These are phyloP conservation scores for Colletotrichum caudatum DNA, from an alignment of 2,329 filamentous ascomycete genomes.

Conservation along the genomic window DNA sequence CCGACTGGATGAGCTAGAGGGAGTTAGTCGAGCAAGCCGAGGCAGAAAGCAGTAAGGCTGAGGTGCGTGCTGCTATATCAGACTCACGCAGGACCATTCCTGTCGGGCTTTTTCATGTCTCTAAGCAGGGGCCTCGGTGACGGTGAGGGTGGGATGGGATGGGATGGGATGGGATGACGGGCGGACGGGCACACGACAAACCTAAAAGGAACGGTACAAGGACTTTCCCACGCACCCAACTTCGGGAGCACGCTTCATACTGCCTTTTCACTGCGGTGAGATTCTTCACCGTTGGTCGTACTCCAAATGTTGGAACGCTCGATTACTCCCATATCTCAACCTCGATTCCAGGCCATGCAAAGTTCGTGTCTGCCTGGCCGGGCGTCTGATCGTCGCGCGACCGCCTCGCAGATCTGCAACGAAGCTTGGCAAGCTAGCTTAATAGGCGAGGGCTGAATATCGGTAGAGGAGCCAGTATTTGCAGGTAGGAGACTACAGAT, in stretches of 20 bases:
- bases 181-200: not conserved
- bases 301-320: not conserved
- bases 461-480: too few species aligned
- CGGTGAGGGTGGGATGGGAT: constrained; percentile 1
- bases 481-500: too few species aligned
- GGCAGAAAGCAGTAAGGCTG: not conserved
- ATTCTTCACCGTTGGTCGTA: not conserved
- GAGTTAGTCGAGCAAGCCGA: too few species aligned
- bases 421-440: not conserved
- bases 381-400: constrained; percentile 14
- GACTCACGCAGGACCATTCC: not conserved
- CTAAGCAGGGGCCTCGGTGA: not conserved
- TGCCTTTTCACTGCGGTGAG: not conserved
- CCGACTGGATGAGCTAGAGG: too few species aligned
- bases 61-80: too few species aligned
- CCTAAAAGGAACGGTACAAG: not conserved
- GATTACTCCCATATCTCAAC: too few species aligned
- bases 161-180: too few species aligned
- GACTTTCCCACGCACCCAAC: too few species aligned
- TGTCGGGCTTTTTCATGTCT: not conserved
- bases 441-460: not conserved
- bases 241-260: too few species aligned
- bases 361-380: not conserved
- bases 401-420: not conserved
- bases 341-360: too few species aligned